A percentile compares a stretch with the other conserved stretches of the same genome.
phyloP scores from a whole-genome alignment of 2,329 filamentous ascomycete species.

The Pestalotiopsis sp. region DNA sequence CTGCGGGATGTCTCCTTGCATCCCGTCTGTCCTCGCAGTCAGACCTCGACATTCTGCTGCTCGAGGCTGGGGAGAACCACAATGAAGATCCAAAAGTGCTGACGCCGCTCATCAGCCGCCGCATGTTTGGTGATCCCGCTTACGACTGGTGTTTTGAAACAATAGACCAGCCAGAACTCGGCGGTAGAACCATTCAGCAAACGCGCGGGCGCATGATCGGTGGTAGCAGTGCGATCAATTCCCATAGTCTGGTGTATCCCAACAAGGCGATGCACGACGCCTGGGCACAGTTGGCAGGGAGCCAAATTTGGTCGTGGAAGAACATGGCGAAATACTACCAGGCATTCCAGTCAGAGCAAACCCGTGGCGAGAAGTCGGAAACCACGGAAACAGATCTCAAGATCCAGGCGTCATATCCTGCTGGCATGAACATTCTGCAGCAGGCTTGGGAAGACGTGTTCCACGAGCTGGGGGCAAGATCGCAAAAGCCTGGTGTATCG shows the following conservation, averaged over 20 bases:
- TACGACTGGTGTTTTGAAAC: not conserved
- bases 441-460: not conserved
- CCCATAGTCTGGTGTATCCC: slow-evolving; percentile 10
- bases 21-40: not conserved
- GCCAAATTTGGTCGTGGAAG: not conserved
- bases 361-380: not conserved
- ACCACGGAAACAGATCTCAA: not conserved
- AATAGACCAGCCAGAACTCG: not conserved
- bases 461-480: not conserved
- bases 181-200: not conserved
- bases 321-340: not conserved
- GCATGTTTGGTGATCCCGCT: not conserved
- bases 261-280: slow-evolving; percentile 14
- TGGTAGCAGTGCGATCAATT: slow-evolving; percentile 18
- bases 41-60: not conserved
- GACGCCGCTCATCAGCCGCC: not conserved
- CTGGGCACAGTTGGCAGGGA: slow-evolving; percentile 13
- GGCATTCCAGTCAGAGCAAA: not conserved
- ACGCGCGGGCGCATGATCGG: slow-evolving; percentile 16
- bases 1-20: not conserved
- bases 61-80: not conserved
- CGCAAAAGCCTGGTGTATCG: not conserved
- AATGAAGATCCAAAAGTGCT: not conserved
- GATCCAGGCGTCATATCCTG: not conserved
- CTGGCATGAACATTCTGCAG: not conserved